phyloP scores from a whole-genome alignment of 225 moss, liverwort and hornwort genomes.

The Pseudisothecium myosuroides region DNA sequence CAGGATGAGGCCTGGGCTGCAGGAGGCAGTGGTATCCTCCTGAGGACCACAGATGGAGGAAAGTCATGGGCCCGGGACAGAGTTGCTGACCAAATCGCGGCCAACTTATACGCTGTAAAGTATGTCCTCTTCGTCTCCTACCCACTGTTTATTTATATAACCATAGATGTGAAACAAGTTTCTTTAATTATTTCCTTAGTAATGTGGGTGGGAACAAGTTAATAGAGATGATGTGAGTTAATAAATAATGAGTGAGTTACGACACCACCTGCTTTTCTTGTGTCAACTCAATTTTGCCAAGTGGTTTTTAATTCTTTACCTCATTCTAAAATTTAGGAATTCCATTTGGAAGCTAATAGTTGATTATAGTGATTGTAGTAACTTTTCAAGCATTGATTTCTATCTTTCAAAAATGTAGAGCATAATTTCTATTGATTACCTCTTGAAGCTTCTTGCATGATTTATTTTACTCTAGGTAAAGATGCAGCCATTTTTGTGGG shows the following conservation, averaged over 20 bases:
- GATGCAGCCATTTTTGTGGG: background rate
- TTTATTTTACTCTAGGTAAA: background rate
- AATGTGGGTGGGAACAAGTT: background rate
- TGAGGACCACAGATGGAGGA: slow-evolving; percentile 82
- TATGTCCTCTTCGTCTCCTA: slow-evolving; percentile 2
- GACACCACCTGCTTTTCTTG: background rate
- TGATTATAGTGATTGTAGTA: background rate
- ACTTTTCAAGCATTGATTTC: background rate
- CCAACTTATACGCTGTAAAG: slow-evolving; percentile 70
- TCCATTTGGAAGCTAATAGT: background rate
- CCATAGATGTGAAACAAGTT: background rate
- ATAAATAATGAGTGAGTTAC: background rate
- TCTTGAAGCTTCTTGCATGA: background rate
- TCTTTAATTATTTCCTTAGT: background rate
- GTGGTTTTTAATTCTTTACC: background rate
- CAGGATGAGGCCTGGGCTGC: slow-evolving; percentile 97
- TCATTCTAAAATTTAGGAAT: background rate
- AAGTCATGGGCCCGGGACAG: slow-evolving; percentile 85
- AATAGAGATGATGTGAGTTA: background rate
- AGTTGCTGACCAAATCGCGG: slow-evolving; percentile 62
- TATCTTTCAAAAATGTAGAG: background rate
- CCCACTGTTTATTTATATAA: background rate
- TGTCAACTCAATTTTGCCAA: background rate
- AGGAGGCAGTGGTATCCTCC: slow-evolving; percentile 82
- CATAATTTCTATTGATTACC: background rate